Evolutionary conservation across 176 grass and related monocot genomes (phyloP), one percentile per base, ranked within the genome.

Genomic region (Tuctoria greenei): DNA sequence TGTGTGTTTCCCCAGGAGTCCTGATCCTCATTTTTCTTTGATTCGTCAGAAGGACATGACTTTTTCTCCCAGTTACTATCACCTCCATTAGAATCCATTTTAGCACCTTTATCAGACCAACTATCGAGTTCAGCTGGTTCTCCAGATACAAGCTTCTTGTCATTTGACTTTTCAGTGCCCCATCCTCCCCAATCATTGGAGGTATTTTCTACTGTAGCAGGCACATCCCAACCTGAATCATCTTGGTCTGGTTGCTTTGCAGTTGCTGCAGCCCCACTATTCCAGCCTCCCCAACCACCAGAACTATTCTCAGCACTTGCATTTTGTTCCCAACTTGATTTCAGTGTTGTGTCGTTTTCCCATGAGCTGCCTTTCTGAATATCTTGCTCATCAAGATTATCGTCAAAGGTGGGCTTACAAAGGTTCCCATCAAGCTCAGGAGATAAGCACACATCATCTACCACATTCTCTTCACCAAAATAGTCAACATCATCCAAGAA

Each of bases 401-500:
- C 89, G 44, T 99, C 91, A 74, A 98, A 98, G 13, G 85, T 95
- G 13, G 86, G 86, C 58, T 87, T 85, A 62, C 55, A 86, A 82
- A 88, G 52, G 45, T 57, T 62, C 25, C 83, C 88, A 68, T 93
- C 88, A 35, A 64, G 75, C 36, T 89, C 87, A 39, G 95, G 95
- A 24, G 95, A 99, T 59, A 91, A 81, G 70, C 95, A 99, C 34
- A 77, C 13, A 57, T 93, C 67, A 54, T 93, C 80, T 13, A 81
- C 42, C 5, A 68, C 75, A 1, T 92, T 87, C 52, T 88, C 80
- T 64, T 86, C 95, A 59, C 73, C 62, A 50, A 99, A 89, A 31
- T 95, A 86, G 80, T 99, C 91, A 56, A 95, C 85, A 82, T 99
- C 95, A 42, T 86, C 79, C 20, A 90, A 82, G 72, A 84, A 99